These are phyloP conservation scores for Suillus hirtellus DNA, from an alignment of 768 basidiomycete species.

Conservation along the genomic window DNA sequence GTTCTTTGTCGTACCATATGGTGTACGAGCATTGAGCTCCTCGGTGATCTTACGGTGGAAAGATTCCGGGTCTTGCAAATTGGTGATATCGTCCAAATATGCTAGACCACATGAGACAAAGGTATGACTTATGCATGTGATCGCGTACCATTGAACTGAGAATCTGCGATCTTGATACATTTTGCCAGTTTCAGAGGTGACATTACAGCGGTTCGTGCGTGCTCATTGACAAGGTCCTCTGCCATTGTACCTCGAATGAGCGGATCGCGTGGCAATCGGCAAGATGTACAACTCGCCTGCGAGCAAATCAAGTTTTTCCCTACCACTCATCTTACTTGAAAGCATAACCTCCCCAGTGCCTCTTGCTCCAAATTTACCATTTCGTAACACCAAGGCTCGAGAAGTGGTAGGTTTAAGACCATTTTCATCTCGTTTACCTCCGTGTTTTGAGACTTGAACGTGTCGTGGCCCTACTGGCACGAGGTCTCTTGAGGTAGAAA, in stretches of 20 bases:
- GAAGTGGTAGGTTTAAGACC: conserved; percentile 62
- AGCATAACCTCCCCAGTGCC: conserved; percentile 69
- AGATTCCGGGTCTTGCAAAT: conserved; percentile 63
- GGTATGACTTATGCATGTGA: neutral
- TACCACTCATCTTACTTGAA: conserved; percentile 62
- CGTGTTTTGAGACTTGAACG: conserved; percentile 36
- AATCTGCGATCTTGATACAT: conserved; percentile 67
- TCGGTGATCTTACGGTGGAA: conserved; percentile 58
- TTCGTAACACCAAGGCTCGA: conserved; percentile 73
- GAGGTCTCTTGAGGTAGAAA: conserved; percentile 41
- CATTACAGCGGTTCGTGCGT: conserved; percentile 57
- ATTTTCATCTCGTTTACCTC: conserved; percentile 47
- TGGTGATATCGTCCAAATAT: conserved; percentile 68
- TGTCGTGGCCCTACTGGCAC: conserved; percentile 57
- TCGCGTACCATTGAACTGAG: conserved; percentile 66
- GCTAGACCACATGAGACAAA: conserved; percentile 37
- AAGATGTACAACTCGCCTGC: conserved; percentile 51
- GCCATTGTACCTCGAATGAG: conserved; percentile 13
- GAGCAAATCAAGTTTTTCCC: conserved; percentile 78
- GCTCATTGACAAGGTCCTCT: conserved; percentile 66
- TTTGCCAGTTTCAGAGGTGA: conserved; percentile 64
- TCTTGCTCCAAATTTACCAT: conserved; percentile 70
- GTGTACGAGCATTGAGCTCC: conserved; percentile 56
- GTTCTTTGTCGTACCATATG: conserved; percentile 27
- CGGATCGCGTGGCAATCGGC: neutral